These are phyloP conservation scores for Suillus hirtellus DNA, from an alignment of 768 basidiomycete genomes.

Conservation along the genomic window DNA sequence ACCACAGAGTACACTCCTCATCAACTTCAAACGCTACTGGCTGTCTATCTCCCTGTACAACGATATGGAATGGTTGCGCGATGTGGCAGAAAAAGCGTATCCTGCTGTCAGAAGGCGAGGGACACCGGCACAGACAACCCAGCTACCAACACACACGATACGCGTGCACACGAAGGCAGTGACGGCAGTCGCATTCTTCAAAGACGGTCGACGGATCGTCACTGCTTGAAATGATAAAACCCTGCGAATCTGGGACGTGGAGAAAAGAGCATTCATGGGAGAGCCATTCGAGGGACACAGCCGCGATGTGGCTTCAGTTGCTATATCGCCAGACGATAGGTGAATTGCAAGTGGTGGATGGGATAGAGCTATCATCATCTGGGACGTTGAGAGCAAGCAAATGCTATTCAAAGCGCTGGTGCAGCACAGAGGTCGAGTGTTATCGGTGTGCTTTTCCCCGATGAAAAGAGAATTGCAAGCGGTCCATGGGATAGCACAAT, in stretches of 20 bases:
- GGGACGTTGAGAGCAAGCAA: slow-evolving; percentile 24
- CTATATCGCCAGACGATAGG: slow-evolving; percentile 27
- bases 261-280: slow-evolving; percentile 18
- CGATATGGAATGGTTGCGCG: not conserved
- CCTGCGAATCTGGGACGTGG: slow-evolving; percentile 29
- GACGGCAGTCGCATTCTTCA: slow-evolving; percentile 28
- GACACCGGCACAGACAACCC: not conserved
- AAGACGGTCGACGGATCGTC: slow-evolving; percentile 25
- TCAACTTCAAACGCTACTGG: not conserved
- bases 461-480: not conserved
- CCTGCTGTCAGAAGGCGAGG: not conserved
- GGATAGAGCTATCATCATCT: slow-evolving; percentile 29
- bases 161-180: not conserved
- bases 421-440: slow-evolving; percentile 27
- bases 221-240: slow-evolving; percentile 26
- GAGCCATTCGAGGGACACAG: slow-evolving; percentile 23
- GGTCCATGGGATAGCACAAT: not conserved
- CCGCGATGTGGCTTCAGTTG: slow-evolving; percentile 22
- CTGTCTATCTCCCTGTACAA: not conserved
- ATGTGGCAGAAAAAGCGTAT: not conserved
- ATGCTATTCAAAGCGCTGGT: slow-evolving; percentile 26
- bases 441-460: slow-evolving; percentile 15
- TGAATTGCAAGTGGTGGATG: slow-evolving; percentile 30
- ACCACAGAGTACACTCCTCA: not conserved
- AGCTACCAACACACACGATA: not conserved